A percentile compares a stretch with the other conserved stretches of the same genome.
These are phyloP conservation scores for Diaporthe humulicola DNA, from an alignment of 2,329 filamentous ascomycete genomes.

Conservation along the genomic window DNA sequence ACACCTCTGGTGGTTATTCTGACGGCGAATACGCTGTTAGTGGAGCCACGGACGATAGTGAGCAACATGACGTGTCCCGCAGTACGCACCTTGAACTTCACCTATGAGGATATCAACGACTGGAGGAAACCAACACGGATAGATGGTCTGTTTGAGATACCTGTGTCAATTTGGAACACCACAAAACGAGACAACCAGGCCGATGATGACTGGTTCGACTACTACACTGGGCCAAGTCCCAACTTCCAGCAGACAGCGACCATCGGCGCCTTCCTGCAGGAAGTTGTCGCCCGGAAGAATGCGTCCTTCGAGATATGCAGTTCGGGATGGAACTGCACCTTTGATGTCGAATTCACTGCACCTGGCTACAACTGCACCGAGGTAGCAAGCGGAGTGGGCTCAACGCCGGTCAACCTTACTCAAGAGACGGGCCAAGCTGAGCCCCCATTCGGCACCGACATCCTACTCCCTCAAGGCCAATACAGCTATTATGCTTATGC, in stretches of 20 bases:
- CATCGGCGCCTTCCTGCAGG: constrained; percentile 43
- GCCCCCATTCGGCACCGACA: constrained; percentile 49
- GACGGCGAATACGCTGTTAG: constrained; percentile 46
- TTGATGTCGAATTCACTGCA: constrained; percentile 51
- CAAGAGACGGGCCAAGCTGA: constrained; percentile 46
- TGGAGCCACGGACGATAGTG: constrained; percentile 42
- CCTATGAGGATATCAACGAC: constrained; percentile 44
- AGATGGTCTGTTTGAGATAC: constrained; percentile 43
- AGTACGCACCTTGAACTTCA: constrained; percentile 48
- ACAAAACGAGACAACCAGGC: constrained; percentile 42
- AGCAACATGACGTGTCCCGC: constrained; percentile 40
- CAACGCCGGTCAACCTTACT: constrained; percentile 43
- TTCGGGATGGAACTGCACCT: constrained; percentile 56
- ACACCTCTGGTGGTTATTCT: constrained; percentile 48
- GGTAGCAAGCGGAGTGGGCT: constrained; percentile 48
- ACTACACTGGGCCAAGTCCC: constrained; percentile 45
- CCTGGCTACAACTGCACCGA: constrained; percentile 56
- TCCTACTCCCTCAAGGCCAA: constrained; percentile 50
- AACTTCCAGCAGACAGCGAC: constrained; percentile 41
- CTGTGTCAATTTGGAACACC: constrained; percentile 46
- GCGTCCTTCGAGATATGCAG: constrained; percentile 53
- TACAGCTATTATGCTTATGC: constrained; percentile 51
- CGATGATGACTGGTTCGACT: constrained; percentile 47
- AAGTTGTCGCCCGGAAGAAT: constrained; percentile 45
- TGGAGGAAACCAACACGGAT: constrained; percentile 44